Percentiles rank a stretch among this genome's conserved stretches.
Conservation (phyloP, 306 rosid species). For the Trifolium dubium region DNA sequence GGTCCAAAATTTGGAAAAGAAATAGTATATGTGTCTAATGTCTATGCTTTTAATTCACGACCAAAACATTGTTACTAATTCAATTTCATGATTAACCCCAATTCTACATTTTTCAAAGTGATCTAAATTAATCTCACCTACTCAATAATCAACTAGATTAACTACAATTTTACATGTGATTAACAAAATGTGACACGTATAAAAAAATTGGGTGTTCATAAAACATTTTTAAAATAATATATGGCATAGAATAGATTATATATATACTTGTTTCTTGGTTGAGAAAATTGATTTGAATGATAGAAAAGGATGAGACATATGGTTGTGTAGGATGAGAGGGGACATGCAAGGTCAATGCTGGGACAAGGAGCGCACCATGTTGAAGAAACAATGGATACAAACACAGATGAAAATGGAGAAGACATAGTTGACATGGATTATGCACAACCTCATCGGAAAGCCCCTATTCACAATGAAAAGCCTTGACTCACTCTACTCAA, state of each 20-base stretch:
- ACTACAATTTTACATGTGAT: no score
- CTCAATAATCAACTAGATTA: no score
- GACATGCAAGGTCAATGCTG: constrained; percentile 49
- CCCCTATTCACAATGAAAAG: constrained; percentile 87
- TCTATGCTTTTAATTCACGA: no score
- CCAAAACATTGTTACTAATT: no score
- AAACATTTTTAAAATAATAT: no score
- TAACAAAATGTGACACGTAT: no score
- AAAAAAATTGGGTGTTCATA: no score
- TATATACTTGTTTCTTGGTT: neutral
- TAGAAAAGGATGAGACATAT: constrained; percentile 44
- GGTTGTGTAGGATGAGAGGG: constrained; percentile 45
- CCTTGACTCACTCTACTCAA: constrained; percentile 36
- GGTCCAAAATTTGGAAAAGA: no score
- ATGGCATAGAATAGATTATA: neutral
- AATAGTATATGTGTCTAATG: no score
- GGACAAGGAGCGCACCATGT: constrained; percentile 45
- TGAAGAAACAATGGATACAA: constrained; percentile 49
- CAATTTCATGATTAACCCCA: no score
- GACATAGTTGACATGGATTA: constrained; percentile 75
- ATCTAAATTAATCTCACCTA: no score
- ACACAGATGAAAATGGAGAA: constrained; percentile 50
- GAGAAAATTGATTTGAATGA: constrained; percentile 8
- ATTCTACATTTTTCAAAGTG: no score
- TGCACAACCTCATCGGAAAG: constrained; percentile 73